Percentiles rank a stretch among this genome's conserved stretches.
Evolutionary conservation across 306 rosid species (phyloP).

Genomic region (Abrus precatorius): DNA sequence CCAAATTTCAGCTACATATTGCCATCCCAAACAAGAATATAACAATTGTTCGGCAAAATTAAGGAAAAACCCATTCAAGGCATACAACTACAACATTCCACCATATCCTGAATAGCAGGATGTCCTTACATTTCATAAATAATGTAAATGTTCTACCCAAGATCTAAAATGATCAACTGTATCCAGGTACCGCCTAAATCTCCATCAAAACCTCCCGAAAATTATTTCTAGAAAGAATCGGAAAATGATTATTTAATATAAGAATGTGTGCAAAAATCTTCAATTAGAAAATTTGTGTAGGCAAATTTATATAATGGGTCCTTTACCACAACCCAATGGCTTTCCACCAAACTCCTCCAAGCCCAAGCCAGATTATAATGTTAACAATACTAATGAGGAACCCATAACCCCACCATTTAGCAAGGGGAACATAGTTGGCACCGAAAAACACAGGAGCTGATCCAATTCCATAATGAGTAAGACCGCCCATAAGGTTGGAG

Average conservation of each 20-base stretch:
- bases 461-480: slow-evolving; percentile 98
- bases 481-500: slow-evolving; percentile 98
- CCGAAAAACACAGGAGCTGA: slow-evolving; percentile 98
- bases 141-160: slow-evolving; percentile 47
- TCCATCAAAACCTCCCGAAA: slow-evolving; percentile 52
- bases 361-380: slow-evolving; percentile 92
- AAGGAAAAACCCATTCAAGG: slow-evolving; percentile 28
- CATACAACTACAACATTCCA: slow-evolving; percentile 44
- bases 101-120: slow-evolving; percentile 44
- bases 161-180: slow-evolving; percentile 48
- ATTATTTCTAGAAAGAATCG: slow-evolving; percentile 62
- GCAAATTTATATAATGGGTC: slow-evolving; percentile 48
- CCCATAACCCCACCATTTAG: slow-evolving; percentile 98
- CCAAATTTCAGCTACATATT: neutral
- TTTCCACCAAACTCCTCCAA: slow-evolving; percentile 97
- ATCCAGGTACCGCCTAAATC: slow-evolving; percentile 49
- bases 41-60: neutral
- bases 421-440: slow-evolving; percentile 95
- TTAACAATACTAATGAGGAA: slow-evolving; percentile 83
- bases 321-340: slow-evolving; percentile 85
- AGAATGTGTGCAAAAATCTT: slow-evolving; percentile 47
- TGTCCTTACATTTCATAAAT: slow-evolving; percentile 54
- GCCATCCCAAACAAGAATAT: neutral
- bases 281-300: slow-evolving; percentile 25
- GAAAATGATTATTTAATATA: slow-evolving; percentile 44